Percentiles rank a stretch among this genome's conserved stretches.
These are phyloP conservation scores for Solanum gandarillasii DNA, from an alignment of 257 asterid species.

Conservation along the genomic window DNA sequence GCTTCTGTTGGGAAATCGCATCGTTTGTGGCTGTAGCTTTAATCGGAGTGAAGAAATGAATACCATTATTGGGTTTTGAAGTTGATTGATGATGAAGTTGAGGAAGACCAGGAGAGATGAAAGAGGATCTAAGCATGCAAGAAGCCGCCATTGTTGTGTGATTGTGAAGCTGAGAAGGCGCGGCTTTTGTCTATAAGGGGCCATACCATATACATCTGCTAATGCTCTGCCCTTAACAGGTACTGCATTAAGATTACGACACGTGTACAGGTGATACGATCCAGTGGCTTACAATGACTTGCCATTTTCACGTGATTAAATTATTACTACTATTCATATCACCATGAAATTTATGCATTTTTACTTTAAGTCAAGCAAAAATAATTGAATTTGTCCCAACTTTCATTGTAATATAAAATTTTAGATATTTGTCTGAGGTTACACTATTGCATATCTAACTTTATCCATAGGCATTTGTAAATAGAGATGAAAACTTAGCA, in stretches of 20 bases:
- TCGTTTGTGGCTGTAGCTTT: slow-evolving; percentile 23
- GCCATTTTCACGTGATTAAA: background rate
- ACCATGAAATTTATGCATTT: too few relatives aligned
- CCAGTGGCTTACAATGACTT: background rate
- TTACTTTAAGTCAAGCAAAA: too few relatives aligned
- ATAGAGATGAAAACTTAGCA: too few relatives aligned
- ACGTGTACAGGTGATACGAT: background rate
- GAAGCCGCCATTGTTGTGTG: slow-evolving; percentile 52
- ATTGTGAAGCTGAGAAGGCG: background rate
- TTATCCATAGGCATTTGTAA: too few relatives aligned
- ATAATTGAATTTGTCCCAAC: too few relatives aligned
- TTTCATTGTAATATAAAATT: too few relatives aligned
- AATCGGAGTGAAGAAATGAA: background rate
- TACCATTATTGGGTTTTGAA: background rate
- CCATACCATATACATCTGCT: background rate
- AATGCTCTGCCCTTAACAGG: background rate
- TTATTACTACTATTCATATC: background rate
- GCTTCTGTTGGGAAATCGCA: background rate
- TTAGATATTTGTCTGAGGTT: too few relatives aligned
- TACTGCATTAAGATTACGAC: background rate
- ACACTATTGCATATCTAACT: too few relatives aligned
- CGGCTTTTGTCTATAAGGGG: background rate
- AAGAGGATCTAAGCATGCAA: slow-evolving; percentile 50
- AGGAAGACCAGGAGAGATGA: slow-evolving; percentile 30
- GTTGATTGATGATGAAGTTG: slow-evolving; percentile 19